Conservation (phyloP, 352 stramenopile species). For the Pythium diclinum region DNA sequence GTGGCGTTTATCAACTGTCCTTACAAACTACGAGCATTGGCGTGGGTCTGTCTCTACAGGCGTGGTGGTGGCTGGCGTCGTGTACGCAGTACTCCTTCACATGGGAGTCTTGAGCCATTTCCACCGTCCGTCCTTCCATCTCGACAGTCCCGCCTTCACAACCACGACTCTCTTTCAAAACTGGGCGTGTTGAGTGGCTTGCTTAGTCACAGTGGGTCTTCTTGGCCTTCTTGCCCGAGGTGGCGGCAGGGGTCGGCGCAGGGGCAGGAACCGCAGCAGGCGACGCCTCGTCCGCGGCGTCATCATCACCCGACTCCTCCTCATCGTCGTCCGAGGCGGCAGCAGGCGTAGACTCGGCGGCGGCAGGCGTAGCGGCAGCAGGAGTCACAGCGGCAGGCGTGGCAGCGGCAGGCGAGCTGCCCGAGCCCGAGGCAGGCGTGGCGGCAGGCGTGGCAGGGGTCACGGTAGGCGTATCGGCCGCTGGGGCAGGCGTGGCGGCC, state of each 20-base stretch:
- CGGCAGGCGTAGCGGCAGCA: background rate
- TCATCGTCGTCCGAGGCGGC: background rate
- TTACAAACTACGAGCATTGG: too few species aligned
- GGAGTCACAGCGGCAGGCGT: slow-evolving; percentile 10
- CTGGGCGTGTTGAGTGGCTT: background rate
- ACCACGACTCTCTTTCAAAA: background rate
- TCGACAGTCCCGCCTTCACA: background rate
- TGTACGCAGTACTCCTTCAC: background rate
- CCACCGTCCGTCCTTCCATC: too few species aligned
- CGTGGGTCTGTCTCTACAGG: too few species aligned
- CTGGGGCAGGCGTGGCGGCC: background rate
- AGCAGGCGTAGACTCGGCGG: background rate
- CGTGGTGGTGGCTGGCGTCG: too few species aligned
- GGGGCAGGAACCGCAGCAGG: background rate
- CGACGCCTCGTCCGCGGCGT: background rate
- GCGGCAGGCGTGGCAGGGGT: background rate
- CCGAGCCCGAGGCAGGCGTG: background rate
- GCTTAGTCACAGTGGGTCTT: slow-evolving; percentile 12
- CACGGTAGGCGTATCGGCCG: background rate
- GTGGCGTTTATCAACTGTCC: too few species aligned
- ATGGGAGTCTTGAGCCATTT: background rate
- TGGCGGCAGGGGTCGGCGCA: background rate
- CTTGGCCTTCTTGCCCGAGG: slow-evolving; percentile 1
- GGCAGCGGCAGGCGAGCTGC: background rate
- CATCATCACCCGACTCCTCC: background rate